Evolutionary conservation across 495 filamentous ascomycete species (phyloP), one percentile per base, ranked within the genome.

Genomic region (Patellaria atrata): DNA sequence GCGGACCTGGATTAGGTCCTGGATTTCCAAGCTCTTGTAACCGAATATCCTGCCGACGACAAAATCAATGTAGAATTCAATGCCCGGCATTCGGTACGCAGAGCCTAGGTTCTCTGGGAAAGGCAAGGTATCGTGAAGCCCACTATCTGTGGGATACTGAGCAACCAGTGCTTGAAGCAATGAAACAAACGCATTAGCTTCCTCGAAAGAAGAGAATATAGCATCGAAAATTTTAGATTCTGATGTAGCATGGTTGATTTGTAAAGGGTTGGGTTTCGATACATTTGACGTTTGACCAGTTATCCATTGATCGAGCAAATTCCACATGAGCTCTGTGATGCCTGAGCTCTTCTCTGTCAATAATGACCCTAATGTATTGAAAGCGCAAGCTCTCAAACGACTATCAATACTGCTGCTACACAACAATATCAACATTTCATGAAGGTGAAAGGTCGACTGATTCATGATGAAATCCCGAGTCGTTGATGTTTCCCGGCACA

Each of bases 1-100:
- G 25, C 72, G 68, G n/a, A 67, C 63, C 46, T 86, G 77, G 11
- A 63, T 52, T 22, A 66, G 54, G 35, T 79, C 74, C 16, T 64
- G 63, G 8, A 75, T 45, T 26, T 82, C 75, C 7, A 54, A 57
- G n/a, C 67, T 52, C 38, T 70, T 77, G 25, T 61, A 54, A 9
- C 69, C 65, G 40, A 93, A 77, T 14, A 84, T 70, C 25, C 71
- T 64, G 15, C 81, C 82, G 34, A 94, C 39, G 13, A 80, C 69
- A 51, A 92, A 94, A 59, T 99, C 91, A 39, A 94, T 59, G 43
- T 94, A 96, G 3, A 77, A 73, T 36, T 94, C 85, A 41, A 99
- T 81, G 3, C 91, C 89, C 12, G 83, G 69, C 62, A 78, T 75
- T 31, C 89, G 74, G 46, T 74, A 76, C 5, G 71, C 63, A 9